Evolutionary conservation across 768 basidiomycete species (phyloP), one percentile per base, ranked within the genome.

Genomic region (Auriscalpium vulgare): DNA sequence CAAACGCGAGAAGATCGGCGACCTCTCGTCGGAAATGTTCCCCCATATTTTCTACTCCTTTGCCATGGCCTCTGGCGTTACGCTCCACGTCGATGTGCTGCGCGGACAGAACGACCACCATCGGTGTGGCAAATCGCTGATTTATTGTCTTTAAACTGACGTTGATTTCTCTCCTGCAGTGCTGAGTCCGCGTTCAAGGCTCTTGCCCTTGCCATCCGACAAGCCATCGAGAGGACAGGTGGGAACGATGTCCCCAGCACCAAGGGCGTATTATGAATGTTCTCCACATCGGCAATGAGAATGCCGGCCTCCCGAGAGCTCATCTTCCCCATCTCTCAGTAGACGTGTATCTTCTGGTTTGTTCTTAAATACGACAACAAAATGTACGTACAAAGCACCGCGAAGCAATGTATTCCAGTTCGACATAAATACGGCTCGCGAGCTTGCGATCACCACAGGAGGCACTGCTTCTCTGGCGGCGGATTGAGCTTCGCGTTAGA

Each of bases 111-210:
- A 99, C 72, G 97, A 99, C 67, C 97, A 99, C 69, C 97, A 98
- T 72, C 84, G 90, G 95, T 94, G 65, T 57, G 84, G 62, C 11
- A 29, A 16, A 34, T 36, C n/a, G 8, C 16, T 53, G 37, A 13
- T 40, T 43, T 5, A n/a, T 19, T 19, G 21, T 21, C 21, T 1
- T 1, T 43, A 52, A 10, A 29, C n/a, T 44, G 45, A 51, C 49
- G 48, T 50, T 55, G 21, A 47, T 50, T 55, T 35, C 36, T n/a
- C 6, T 9, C 34, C 44, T 36, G 14, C 64, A 98, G 97, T 53
- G 85, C 95, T 11, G 97, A 99, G 71, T 93, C 95, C 3, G 93
- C 95, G 4, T 99, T 99, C 82, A 99, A 99, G 72, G 95, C 97
- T 1, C 72, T 98, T 17, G 97, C 97, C 0, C 76, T 99, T 37